Conservation (phyloP, 768 basidiomycete genomes). For the Pleurotus salmoneostramineus region DNA sequence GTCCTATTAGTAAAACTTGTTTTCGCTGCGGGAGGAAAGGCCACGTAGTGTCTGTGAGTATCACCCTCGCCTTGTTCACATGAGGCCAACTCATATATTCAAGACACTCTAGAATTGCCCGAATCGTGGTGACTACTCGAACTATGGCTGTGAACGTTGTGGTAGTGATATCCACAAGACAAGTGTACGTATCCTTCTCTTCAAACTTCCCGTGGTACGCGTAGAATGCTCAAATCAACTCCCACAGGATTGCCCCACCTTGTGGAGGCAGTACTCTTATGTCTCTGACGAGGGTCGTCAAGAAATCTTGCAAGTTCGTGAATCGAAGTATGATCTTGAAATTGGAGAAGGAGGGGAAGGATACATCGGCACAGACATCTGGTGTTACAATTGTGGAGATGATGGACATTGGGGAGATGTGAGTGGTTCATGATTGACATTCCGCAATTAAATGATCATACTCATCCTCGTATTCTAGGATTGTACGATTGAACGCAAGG, state of each 20-base stretch:
- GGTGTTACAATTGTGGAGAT: slow-evolving; percentile 81
- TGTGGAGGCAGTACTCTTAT: slow-evolving; percentile 81
- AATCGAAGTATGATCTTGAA: slow-evolving; percentile 40
- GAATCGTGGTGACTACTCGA: slow-evolving; percentile 40
- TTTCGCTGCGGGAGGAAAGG: slow-evolving; percentile 83
- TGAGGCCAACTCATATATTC: neutral
- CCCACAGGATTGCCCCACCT: slow-evolving; percentile 73
- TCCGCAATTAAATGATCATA: neutral
- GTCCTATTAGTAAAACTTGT: slow-evolving; percentile 79
- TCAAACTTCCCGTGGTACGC: neutral
- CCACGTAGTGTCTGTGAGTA: slow-evolving; percentile 62
- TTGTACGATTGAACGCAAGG: slow-evolving; percentile 40
- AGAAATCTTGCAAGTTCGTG: slow-evolving; percentile 39
- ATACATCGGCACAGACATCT: slow-evolving; percentile 68
- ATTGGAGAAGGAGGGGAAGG: slow-evolving; percentile 76
- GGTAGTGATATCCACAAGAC: slow-evolving; percentile 58
- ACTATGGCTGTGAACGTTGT: slow-evolving; percentile 64
- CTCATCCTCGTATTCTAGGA: slow-evolving; percentile 38
- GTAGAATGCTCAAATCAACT: neutral
- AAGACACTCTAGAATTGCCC: slow-evolving; percentile 56
- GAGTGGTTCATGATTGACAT: slow-evolving; percentile 26
- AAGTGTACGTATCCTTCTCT: slow-evolving; percentile 41
- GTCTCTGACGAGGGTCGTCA: slow-evolving; percentile 50
- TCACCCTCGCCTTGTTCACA: neutral
- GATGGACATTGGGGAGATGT: slow-evolving; percentile 80